These are phyloP conservation scores for Pleodorina starrii DNA, from an alignment of 139 green algal genomes.

Conservation along the genomic window DNA sequence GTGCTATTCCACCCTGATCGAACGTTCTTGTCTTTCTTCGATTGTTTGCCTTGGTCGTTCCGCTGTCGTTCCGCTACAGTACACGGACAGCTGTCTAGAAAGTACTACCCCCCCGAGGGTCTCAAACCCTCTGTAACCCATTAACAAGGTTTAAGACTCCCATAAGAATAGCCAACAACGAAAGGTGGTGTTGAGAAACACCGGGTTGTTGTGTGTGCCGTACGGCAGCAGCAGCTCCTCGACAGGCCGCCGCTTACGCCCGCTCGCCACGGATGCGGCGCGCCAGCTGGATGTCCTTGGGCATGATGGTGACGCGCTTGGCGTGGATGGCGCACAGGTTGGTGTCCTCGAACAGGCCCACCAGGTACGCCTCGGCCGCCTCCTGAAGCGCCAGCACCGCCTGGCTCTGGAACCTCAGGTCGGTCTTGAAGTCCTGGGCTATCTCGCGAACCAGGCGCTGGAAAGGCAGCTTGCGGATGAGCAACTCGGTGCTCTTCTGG, in stretches of 20 bases:
- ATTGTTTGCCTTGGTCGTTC: no score
- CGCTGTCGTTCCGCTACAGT: no score
- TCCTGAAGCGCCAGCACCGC: background rate
- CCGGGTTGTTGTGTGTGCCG: background rate
- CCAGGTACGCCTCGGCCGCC: constrained; percentile 84
- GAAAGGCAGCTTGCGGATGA: constrained; percentile 97
- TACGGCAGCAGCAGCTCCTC: no score
- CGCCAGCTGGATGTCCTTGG: constrained; percentile 96
- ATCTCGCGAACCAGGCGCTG: constrained; percentile 87
- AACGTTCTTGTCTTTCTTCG: no score
- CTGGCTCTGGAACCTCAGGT: constrained; percentile 10
- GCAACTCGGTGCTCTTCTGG: constrained; percentile 94
- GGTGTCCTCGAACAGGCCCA: constrained; percentile 93
- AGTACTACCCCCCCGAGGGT: no score
- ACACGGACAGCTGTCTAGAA: no score
- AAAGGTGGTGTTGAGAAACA: constrained; percentile 21
- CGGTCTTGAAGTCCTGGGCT: background rate
- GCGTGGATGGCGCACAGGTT: constrained; percentile 98
- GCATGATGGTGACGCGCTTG: constrained; percentile 94
- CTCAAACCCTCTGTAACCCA: no score
- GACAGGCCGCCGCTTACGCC: background rate
- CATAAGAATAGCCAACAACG: no score
- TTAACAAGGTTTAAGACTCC: no score
- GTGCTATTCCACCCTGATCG: no score
- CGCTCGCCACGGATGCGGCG: constrained; percentile 50